A percentile compares a stretch with the other conserved stretches of the same genome.
phyloP scores from a whole-genome alignment of 345 rosid species.

The Noccaea caerulescens region DNA sequence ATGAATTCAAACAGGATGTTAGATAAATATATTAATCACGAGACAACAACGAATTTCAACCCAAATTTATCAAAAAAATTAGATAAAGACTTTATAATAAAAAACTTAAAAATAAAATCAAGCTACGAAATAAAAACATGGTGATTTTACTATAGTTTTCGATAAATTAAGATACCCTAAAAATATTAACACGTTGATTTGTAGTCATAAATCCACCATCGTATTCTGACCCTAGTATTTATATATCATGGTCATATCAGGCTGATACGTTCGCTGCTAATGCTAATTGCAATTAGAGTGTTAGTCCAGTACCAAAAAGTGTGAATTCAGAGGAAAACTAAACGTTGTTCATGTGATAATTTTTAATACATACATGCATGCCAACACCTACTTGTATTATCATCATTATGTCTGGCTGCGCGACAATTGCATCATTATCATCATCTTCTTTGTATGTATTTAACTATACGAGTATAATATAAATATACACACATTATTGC shows the following conservation, averaged over 20 bases:
- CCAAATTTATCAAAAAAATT: too few species aligned
- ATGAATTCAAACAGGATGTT: not conserved
- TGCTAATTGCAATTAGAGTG: not conserved
- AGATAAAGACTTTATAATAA: too few species aligned
- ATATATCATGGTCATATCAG: not conserved
- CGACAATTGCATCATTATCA: conserved; percentile 15
- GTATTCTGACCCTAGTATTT: not conserved
- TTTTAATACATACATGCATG: conserved; percentile 21
- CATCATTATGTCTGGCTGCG: conserved; percentile 43
- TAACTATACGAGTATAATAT: conserved; percentile 5
- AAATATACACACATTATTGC: conserved; percentile 32
- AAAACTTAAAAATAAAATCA: too few species aligned
- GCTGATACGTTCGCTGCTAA: too few species aligned
- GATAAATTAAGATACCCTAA: too few species aligned
- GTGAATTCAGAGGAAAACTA: conserved; percentile 15
- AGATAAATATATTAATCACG: too few species aligned
- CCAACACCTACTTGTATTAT: conserved; percentile 28
- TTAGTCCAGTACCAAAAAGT: conserved; percentile 15
- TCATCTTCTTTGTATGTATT: not conserved
- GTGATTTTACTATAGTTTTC: too few species aligned
- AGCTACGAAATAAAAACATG: too few species aligned
- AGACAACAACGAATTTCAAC: too few species aligned
- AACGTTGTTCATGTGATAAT: conserved; percentile 36
- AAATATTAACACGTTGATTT: too few species aligned
- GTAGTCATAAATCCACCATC: too few species aligned